A percentile compares a stretch with the other conserved stretches of the same genome.
Evolutionary conservation across 2,329 filamentous ascomycete genomes (phyloP).

Genomic region (Bipolaris bicolor): DNA sequence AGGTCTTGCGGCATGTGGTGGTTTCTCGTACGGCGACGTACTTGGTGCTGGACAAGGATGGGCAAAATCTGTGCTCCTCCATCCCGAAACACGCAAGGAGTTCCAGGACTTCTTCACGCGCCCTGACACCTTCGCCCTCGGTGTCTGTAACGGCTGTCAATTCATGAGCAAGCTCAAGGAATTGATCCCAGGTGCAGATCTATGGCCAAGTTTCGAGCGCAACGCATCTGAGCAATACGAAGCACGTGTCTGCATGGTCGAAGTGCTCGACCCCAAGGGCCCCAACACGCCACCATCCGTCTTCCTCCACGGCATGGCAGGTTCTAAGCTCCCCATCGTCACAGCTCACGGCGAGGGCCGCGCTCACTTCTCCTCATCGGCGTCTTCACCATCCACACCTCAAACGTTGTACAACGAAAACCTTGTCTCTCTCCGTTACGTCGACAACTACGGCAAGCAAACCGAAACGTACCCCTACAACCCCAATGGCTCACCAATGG

Average conservation of each 20-base stretch:
- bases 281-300: slow-evolving; percentile 63
- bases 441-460: slow-evolving; percentile 77
- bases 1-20: slow-evolving; percentile 92
- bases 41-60: slow-evolving; percentile 95
- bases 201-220: slow-evolving; percentile 86
- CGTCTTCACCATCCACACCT: slow-evolving; percentile 52
- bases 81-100: slow-evolving; percentile 74
- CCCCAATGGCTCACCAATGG: slow-evolving; percentile 81
- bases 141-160: slow-evolving; percentile 97
- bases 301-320: slow-evolving; percentile 88
- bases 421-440: slow-evolving; percentile 79
- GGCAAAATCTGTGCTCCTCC: slow-evolving; percentile 90
- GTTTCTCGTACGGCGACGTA: slow-evolving; percentile 93
- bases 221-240: slow-evolving; percentile 91
- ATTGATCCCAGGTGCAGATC: slow-evolving; percentile 79
- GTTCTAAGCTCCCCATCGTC: slow-evolving; percentile 80
- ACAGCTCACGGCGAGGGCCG: slow-evolving; percentile 92
- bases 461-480: slow-evolving; percentile 90
- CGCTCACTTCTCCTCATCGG: slow-evolving; percentile 59
- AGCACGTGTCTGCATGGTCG: slow-evolving; percentile 83
- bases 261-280: slow-evolving; percentile 66
- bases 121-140: slow-evolving; percentile 87
- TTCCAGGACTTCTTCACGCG: slow-evolving; percentile 87
- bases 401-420: slow-evolving; percentile 66
- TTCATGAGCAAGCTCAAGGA: slow-evolving; percentile 85